Base-by-base conservation (phyloP, 139 green algal species). In the Chlorella sp. region DNA sequence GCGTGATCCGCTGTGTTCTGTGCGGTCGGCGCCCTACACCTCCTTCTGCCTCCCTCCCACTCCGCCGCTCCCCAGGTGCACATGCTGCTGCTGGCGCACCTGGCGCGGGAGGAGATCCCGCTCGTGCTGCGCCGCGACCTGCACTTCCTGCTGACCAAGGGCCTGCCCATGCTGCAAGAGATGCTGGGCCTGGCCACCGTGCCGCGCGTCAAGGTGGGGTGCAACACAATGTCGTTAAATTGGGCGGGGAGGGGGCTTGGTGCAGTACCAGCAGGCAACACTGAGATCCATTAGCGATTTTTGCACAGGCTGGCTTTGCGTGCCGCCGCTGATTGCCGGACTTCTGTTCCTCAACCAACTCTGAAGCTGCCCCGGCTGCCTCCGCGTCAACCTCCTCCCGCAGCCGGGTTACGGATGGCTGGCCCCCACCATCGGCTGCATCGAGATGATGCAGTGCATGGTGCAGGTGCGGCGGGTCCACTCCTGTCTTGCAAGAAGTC, bases 391-490 rank as follows among this genome's bases (percentile, higher is more conserved):
- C 5, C 38, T 54, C 46, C n/a, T 17, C 9, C 87, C 91, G 17
- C 60, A 73, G 68, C 68, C 78, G 19, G 85, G 86, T 24, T 92
- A 90, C 43, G 95, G 95, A 38, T 98, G 95, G 95, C 87, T 96
- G 85, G 91, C 92, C 7, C 95, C 95, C 8, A 81, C 91, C 19
- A 43, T 97, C 22, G 91, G 89, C 3, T 90, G 89, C 34, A 82
- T 98, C 38, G 94, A 98, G 89, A 91, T 96, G 85, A 92, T 94
- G 90, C 95, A 98, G 89, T 97, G 94, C 90, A 70, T 98, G 16
- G 85, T 89, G 0, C 93, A 96, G 84, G 93, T 91, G 11, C n/a
- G 65, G n/a, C 1, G 14, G 51, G 51, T 2, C 51, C 51, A 11
- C 16, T 11, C 11, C 51, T 60, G 51, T 11, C 51, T 60, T 60